Conservation (phyloP, 164 flowering plant genomes). For the Liquidambar formosana region DNA sequence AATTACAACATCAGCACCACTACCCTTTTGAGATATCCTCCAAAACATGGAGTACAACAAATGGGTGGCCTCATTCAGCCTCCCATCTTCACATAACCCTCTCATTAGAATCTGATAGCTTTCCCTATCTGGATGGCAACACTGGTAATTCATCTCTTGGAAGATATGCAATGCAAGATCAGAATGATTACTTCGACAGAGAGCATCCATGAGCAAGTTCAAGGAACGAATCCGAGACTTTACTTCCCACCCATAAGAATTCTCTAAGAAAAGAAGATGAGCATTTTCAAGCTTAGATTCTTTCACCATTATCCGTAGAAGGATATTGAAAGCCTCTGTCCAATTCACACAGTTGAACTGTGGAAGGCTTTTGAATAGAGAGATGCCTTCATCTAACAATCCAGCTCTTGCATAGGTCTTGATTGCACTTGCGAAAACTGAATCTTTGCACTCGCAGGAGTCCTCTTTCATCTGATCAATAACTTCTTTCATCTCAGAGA, state of each 20-base stretch:
- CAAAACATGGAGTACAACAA: slow-evolving; percentile 79
- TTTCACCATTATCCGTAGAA: slow-evolving; percentile 53
- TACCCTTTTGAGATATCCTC: slow-evolving; percentile 77
- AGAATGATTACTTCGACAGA: slow-evolving; percentile 48
- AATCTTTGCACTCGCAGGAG: slow-evolving; percentile 68
- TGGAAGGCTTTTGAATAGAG: slow-evolving; percentile 51
- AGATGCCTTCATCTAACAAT: slow-evolving; percentile 49
- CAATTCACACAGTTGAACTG: slow-evolving; percentile 70
- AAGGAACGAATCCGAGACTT: slow-evolving; percentile 45
- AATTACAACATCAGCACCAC: slow-evolving; percentile 68
- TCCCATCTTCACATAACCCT: slow-evolving; percentile 67
- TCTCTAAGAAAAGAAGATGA: slow-evolving; percentile 46
- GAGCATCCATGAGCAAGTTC: slow-evolving; percentile 56
- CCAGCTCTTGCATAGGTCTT: slow-evolving; percentile 56
- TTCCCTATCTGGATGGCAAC: slow-evolving; percentile 59
- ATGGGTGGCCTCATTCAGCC: slow-evolving; percentile 70
- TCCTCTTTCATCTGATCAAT: slow-evolving; percentile 64
- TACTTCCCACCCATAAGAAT: slow-evolving; percentile 62
- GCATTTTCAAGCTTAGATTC: slow-evolving; percentile 42
- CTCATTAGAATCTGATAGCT: slow-evolving; percentile 66
- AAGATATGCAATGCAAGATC: slow-evolving; percentile 65
- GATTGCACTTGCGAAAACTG: slow-evolving; percentile 44
- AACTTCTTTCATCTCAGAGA: slow-evolving; percentile 61
- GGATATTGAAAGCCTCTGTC: slow-evolving; percentile 65
- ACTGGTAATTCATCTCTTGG: slow-evolving; percentile 63